Evolutionary conservation across 2,329 filamentous ascomycete genomes (phyloP), one percentile per base, ranked within the genome.

Genomic region (Alternaria atra): DNA sequence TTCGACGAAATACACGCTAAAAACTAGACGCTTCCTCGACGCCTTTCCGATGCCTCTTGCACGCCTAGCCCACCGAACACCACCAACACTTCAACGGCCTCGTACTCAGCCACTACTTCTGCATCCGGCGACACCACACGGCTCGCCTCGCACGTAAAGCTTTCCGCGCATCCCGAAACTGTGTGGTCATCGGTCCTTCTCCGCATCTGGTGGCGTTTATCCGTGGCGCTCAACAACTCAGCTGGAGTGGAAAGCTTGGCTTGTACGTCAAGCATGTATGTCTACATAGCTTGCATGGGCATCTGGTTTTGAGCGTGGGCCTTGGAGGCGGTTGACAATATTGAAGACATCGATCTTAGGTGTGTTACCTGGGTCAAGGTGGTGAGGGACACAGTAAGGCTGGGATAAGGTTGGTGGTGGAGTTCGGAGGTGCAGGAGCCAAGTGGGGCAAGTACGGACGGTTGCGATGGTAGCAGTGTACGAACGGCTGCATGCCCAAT

Each of bases 231-330:
- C 43, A 48, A 43, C 35, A 55, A 20, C 20, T 59, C 50, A 55
- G 50, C 56, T 59, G 56, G 44, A 42, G 1, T 17, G 44, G 15
- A 54, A 59, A 47, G 51, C 50, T 43, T 54, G 32, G 30, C 43
- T 60, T 52, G 37, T 13, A 51, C 42, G 27, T 56, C 39, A 29
- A 39, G 23, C n/a, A 10, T 40, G 37, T 9, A 37, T 20, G 27
- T 56, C 25, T 40, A 23, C 20, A 20, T 32, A 46, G 32, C 10
- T 48, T 55, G 53, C 25, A 30, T 32, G 44, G 25, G 43, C 15
- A 35, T 13, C 27, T 30, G 30, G 42, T 20, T 20, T 20, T 20
- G 20, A 20, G 20, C 20, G 20, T 20, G 20, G 20, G 20, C 20
- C 20, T 20, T 20, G 20, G 20, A 20, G 20, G 9, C 6, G 47